Evolutionary conservation across 192 early-diverging fungal genomes (phyloP).

Genomic region (Backusella parvicylindrica): DNA sequence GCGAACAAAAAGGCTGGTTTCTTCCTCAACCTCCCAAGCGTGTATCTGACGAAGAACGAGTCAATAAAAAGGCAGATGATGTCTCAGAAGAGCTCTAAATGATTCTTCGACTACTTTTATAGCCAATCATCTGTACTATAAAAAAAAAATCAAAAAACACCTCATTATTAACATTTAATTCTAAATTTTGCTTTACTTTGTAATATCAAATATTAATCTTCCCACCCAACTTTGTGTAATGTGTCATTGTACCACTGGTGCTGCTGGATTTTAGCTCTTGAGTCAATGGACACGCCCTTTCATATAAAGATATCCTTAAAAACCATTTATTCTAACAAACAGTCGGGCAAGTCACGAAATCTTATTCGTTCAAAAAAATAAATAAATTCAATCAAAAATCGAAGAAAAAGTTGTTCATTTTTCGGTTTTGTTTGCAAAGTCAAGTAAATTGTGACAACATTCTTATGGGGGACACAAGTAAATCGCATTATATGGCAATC

Average conservation of each 20-base stretch:
- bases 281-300: background rate
- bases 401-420: too few relatives aligned
- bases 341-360: too few relatives aligned
- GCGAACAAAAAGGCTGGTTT: background rate
- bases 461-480: too few relatives aligned
- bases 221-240: background rate
- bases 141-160: background rate
- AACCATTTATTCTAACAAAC: background rate
- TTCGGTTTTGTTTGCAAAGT: too few relatives aligned
- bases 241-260: background rate
- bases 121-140: background rate
- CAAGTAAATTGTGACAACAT: too few relatives aligned
- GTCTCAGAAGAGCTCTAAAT: background rate
- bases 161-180: background rate
- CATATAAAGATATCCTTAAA: background rate
- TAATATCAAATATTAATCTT: background rate
- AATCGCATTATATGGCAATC: too few relatives aligned
- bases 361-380: too few relatives aligned
- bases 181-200: background rate
- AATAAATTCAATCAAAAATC: too few relatives aligned
- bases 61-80: background rate
- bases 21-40: background rate
- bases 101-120: background rate
- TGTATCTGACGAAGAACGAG: constrained; percentile 1
- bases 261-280: background rate